Evolutionary conservation across 2,329 filamentous ascomycete genomes (phyloP).

Genomic region (Botrytis galanthina): DNA sequence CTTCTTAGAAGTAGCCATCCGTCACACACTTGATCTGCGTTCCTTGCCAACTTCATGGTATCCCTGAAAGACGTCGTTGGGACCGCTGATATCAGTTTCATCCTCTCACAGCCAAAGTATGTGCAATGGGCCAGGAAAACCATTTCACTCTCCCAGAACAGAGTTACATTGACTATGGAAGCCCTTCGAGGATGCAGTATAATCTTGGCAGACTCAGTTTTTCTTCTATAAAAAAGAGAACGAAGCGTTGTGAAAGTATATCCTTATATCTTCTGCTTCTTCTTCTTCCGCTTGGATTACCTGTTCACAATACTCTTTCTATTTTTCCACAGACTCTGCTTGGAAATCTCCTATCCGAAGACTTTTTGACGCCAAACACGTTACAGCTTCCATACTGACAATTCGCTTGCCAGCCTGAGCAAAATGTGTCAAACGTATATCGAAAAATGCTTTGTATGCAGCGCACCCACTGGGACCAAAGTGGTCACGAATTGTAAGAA

Average conservation of each 20-base stretch:
- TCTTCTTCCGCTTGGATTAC: not conserved
- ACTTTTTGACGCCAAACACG: not conserved
- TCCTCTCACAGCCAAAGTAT: not conserved
- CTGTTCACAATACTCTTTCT: too few relatives aligned
- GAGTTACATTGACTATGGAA: slow-evolving; percentile 2
- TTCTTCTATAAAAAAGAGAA: not conserved
- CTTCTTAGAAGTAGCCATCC: not conserved
- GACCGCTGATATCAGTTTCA: not conserved
- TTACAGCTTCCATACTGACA: not conserved
- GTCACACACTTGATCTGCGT: not conserved
- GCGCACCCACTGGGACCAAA: too few relatives aligned
- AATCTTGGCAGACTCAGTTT: not conserved
- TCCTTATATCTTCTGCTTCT: not conserved
- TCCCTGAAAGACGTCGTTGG: not conserved
- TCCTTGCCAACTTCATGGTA: not conserved
- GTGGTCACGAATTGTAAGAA: not conserved
- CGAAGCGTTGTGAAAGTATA: not conserved
- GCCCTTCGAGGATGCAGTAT: not conserved
- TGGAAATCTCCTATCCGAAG: not conserved
- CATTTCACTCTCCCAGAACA: not conserved
- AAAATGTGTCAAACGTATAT: not conserved
- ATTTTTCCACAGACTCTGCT: not conserved
- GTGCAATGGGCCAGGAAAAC: not conserved
- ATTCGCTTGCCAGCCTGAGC: too few relatives aligned
- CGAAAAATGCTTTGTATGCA: not conserved